Conservation (phyloP, 139 green algal genomes). For the Chlorella sp. region DNA sequence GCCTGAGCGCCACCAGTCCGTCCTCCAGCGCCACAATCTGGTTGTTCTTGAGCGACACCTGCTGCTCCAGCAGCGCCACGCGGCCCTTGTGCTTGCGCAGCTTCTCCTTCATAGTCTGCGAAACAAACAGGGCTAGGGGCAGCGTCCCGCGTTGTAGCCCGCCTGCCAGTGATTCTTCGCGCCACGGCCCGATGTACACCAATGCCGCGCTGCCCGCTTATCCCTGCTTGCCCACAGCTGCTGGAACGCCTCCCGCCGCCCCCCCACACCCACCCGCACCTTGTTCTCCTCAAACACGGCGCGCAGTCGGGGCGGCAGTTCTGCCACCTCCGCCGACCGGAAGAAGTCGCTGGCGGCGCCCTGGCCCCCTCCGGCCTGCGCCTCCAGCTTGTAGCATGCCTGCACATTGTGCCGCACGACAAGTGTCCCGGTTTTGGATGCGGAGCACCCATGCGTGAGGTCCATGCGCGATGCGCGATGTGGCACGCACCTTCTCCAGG, state of each 20-base stretch:
- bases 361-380: background rate
- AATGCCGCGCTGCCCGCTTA: background rate
- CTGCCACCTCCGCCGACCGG: constrained; percentile 10
- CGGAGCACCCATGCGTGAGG: too few species aligned
- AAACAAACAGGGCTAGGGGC: too few species aligned
- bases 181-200: background rate
- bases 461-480: too few species aligned
- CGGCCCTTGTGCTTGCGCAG: constrained; percentile 19
- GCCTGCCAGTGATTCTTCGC: background rate
- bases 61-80: constrained; percentile 12
- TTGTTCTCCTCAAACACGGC: constrained; percentile 35
- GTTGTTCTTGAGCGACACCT: constrained; percentile 16
- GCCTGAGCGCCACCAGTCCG: constrained; percentile 20
- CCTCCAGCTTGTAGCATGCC: background rate
- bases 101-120: constrained; percentile 24
- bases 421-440: too few species aligned
- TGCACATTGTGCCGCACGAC: too few species aligned
- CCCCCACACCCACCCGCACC: too few species aligned
- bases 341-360: constrained; percentile 12
- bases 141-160: too few species aligned
- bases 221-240: too few species aligned
- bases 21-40: constrained; percentile 30
- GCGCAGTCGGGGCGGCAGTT: constrained; percentile 25
- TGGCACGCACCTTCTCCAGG: constrained; percentile 10
- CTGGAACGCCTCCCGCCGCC: too few species aligned